These are phyloP conservation scores for Cladosporium sp. DNA, from an alignment of 2,329 filamentous ascomycete genomes.

Conservation along the genomic window DNA sequence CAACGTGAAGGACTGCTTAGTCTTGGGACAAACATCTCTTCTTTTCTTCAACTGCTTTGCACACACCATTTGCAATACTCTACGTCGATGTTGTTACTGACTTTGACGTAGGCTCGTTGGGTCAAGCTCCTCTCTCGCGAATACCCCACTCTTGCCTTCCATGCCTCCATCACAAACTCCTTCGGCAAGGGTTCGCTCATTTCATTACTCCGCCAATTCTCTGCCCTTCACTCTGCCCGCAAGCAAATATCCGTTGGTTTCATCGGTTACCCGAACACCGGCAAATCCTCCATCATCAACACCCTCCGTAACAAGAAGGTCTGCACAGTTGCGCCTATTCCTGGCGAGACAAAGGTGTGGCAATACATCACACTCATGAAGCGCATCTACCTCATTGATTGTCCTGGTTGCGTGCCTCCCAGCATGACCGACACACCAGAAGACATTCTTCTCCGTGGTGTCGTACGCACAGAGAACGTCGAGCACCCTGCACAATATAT, in stretches of 20 bases:
- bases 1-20: slow-evolving; percentile 97
- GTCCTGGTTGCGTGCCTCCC: slow-evolving; percentile 92
- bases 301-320: slow-evolving; percentile 93
- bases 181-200: slow-evolving; percentile 97
- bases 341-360: slow-evolving; percentile 97
- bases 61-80: neutral
- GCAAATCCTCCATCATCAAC: slow-evolving; percentile 97
- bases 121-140: slow-evolving; percentile 85
- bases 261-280: slow-evolving; percentile 88
- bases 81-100: slow-evolving; percentile 14
- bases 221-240: slow-evolving; percentile 79
- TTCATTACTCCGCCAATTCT: slow-evolving; percentile 88
- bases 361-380: slow-evolving; percentile 97
- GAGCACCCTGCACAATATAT: slow-evolving; percentile 97
- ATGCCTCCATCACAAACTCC: slow-evolving; percentile 90
- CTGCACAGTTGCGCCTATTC: slow-evolving; percentile 88
- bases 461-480: slow-evolving; percentile 93
- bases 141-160: slow-evolving; percentile 91
- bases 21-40: slow-evolving; percentile 86
- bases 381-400: slow-evolving; percentile 92
- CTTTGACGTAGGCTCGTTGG: slow-evolving; percentile 74
- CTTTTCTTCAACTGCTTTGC: slow-evolving; percentile 13
- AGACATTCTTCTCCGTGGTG: slow-evolving; percentile 85
- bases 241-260: slow-evolving; percentile 95
- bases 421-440: slow-evolving; percentile 79